Conservation (phyloP, 495 filamentous ascomycete species). For the Neurospora cerealis region DNA sequence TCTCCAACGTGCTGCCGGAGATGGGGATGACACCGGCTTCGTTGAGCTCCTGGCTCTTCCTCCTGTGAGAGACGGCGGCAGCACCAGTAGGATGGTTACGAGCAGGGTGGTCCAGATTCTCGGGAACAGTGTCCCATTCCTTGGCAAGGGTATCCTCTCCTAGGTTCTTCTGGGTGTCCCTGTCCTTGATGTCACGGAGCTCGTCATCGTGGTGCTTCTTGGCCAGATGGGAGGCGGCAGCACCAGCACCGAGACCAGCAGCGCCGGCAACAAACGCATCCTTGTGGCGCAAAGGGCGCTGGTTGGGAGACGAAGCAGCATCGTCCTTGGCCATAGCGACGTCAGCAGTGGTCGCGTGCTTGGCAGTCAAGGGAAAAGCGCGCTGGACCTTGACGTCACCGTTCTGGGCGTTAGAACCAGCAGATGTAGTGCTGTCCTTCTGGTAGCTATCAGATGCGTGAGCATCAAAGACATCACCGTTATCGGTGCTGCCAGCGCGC, state of each 20-base stretch:
- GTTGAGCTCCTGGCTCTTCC: not conserved
- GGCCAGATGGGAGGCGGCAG: conserved; percentile 7
- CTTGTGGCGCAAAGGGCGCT: not conserved
- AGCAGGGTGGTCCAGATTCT: not conserved
- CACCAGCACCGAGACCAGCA: conserved; percentile 8
- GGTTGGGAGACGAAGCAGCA: not conserved
- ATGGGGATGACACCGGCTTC: not conserved
- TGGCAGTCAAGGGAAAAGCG: not conserved
- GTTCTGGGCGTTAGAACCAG: not conserved
- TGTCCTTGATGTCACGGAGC: not conserved
- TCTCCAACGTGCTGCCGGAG: not conserved
- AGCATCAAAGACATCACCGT: not conserved
- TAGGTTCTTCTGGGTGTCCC: not conserved
- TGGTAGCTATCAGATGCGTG: not conserved
- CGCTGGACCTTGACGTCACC: not conserved
- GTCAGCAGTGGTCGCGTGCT: not conserved
- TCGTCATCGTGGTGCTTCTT: conserved; percentile 10
- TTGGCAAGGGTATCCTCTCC: conserved; percentile 3
- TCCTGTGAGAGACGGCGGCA: not conserved
- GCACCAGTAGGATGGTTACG: not conserved
- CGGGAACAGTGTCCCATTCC: not conserved
- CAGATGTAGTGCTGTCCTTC: not conserved
- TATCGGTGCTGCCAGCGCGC: not conserved
- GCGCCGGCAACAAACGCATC: conserved; percentile 5
- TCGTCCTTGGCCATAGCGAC: not conserved